These are phyloP conservation scores for Podospora pseudoanserina DNA, from an alignment of 495 filamentous ascomycete species.

Conservation along the genomic window DNA sequence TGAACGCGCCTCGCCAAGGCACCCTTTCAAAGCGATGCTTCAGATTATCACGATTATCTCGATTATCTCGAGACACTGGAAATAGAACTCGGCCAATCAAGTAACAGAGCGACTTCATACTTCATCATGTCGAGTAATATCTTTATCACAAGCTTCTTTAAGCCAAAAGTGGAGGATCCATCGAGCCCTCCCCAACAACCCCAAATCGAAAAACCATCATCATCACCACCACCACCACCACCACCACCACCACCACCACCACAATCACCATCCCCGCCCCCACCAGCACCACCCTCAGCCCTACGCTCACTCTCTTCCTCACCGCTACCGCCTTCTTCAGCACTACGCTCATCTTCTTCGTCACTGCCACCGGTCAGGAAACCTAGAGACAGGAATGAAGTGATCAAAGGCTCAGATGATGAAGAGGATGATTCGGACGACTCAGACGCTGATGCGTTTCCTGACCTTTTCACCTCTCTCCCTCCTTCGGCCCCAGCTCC, in stretches of 20 bases:
- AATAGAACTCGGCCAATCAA: neutral
- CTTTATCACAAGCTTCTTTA: slow-evolving; percentile 28
- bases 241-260: slow-evolving; percentile 6
- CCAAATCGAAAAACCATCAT: neutral
- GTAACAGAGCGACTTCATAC: neutral
- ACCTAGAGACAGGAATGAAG: slow-evolving; percentile 33
- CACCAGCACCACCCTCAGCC: neutral
- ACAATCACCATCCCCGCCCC: slow-evolving; percentile 9
- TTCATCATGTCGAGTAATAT: slow-evolving; percentile 21
- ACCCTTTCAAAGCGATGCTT: neutral
- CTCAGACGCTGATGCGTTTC: slow-evolving; percentile 19
- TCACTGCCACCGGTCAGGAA: slow-evolving; percentile 28
- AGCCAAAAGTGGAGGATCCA: slow-evolving; percentile 15
- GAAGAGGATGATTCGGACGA: slow-evolving; percentile 18
- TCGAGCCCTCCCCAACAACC: neutral
- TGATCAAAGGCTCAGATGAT: slow-evolving; percentile 55
- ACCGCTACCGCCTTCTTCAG: slow-evolving; percentile 16
- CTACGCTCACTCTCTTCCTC: slow-evolving; percentile 17
- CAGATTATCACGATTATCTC: neutral
- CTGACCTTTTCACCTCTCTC: neutral
- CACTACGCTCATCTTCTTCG: slow-evolving; percentile 28
- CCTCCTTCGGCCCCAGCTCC: neutral
- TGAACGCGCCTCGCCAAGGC: neutral
- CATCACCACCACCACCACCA: neutral
- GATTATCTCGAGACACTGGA: neutral